Percentiles rank a stretch among this genome's conserved stretches.
Evolutionary conservation across 2,329 filamentous ascomycete species (phyloP).

Genomic region (Didymella segeticola): DNA sequence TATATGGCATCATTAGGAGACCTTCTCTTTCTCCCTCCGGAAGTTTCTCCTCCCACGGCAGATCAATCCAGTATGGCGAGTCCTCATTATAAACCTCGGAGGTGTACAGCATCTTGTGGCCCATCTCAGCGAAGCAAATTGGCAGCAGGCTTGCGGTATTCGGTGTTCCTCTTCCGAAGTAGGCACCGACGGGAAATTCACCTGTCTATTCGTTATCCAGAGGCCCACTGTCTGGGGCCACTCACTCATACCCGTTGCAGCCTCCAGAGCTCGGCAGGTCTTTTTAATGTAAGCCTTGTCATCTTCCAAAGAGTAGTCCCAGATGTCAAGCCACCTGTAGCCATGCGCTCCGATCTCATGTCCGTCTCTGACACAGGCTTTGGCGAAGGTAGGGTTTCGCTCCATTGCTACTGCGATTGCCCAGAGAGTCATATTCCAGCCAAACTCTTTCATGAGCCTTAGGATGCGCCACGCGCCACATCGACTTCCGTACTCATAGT

Average conservation of each 20-base stretch:
- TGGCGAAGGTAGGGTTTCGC: constrained; percentile 56
- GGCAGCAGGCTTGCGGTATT: constrained; percentile 59
- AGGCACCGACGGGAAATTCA: constrained; percentile 57
- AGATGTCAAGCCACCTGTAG: constrained; percentile 60
- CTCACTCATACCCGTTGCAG: constrained; percentile 32
- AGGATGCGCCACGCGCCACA: constrained; percentile 60
- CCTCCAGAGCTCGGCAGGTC: constrained; percentile 52
- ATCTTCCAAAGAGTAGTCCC: constrained; percentile 54
- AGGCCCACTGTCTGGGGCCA: constrained; percentile 19
- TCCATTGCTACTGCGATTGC: constrained; percentile 59
- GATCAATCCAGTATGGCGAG: constrained; percentile 63
- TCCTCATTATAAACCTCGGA: constrained; percentile 63
- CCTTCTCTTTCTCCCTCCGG: constrained; percentile 49
- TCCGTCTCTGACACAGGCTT: constrained; percentile 55
- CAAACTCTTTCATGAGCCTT: constrained; percentile 56
- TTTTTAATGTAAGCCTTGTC: constrained; percentile 58
- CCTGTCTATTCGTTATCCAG: constrained; percentile 36
- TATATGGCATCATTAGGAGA: constrained; percentile 1
- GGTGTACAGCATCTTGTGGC: constrained; percentile 58
- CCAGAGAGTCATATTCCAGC: constrained; percentile 60
- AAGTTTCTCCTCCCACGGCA: constrained; percentile 56
- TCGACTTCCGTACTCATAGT: constrained; percentile 61
- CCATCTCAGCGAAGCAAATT: constrained; percentile 58
- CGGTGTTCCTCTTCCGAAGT: constrained; percentile 57
- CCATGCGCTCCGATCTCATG: constrained; percentile 60